Base-by-base conservation (phyloP, 1,284 basidiomycete species). In the Rugosomyces carneus region DNA sequence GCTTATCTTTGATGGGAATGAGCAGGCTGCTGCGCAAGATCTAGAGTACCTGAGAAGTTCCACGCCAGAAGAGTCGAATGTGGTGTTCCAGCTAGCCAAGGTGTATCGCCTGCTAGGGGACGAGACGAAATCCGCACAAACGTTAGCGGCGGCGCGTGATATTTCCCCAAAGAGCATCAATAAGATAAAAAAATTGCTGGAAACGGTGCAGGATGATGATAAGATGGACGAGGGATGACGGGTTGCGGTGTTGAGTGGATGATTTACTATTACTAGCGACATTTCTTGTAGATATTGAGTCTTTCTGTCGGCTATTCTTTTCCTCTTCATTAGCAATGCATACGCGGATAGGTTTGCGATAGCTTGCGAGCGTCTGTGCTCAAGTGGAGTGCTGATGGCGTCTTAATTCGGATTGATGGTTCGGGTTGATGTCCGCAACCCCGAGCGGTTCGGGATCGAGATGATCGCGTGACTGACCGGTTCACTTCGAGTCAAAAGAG, bases 41-140 rank as follows among this genome's bases (percentile, higher is more conserved):
- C 76, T 97, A 54, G 81, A 90, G 65, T 71, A 76, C 47, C 77
- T 97, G 40, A 76, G 82, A 53, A 82, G 81, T 59, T 72, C 79
- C 48, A 88, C 91, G 24, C 92, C 93, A 9, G 90, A 93, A 62
- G 93, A 97, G 71, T 87, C 91, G 48, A 94, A 95, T 67, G 88
- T 97, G 44, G 81, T 93, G 51, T 94, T 94, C 75, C 84, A 95
- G 64, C 79, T 97, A n/a, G 93, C 91, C 26, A 89, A 88, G 67
- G 85, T 86, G 51, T 94, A 93, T 62, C 78, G 89, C 40, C 72
- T 89, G 53, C 67, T 85, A 44, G 89, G 89, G 20, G 72, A 89
- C 62, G 80, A 80, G 53, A 72, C 78, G n/a, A 84, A 86, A 63
- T 82, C 88, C 37, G 85, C 89, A 45, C 80, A 86, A 50, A 77